Conservation (phyloP, 495 filamentous ascomycete genomes). For the Peziza echinospora region DNA sequence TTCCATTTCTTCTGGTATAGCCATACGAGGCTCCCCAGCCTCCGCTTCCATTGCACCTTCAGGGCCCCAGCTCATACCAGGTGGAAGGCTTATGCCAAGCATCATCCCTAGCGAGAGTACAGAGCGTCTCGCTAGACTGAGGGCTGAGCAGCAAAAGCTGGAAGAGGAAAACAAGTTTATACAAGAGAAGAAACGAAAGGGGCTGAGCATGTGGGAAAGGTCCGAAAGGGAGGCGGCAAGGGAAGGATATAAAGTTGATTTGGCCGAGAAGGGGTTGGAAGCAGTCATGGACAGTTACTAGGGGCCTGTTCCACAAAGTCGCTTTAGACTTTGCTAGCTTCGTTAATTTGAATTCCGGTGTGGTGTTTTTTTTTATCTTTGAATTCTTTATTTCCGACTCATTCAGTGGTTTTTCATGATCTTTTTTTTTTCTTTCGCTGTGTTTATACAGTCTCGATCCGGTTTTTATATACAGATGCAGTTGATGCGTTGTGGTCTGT, state of each 20-base stretch:
- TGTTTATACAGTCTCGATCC: too few species aligned
- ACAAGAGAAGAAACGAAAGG: conserved; percentile 18
- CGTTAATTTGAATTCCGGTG: too few species aligned
- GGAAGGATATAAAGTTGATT: conserved; percentile 16
- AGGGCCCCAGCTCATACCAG: conserved; percentile 16
- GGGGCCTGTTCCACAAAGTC: too few species aligned
- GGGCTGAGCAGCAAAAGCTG: conserved; percentile 14
- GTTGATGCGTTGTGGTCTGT: too few species aligned
- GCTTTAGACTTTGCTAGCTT: too few species aligned
- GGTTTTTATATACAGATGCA: too few species aligned
- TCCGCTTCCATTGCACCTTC: conserved; percentile 4
- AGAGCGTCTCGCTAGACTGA: conserved; percentile 11
- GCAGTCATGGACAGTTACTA: background rate
- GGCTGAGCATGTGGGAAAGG: conserved; percentile 15
- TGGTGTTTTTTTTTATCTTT: too few species aligned
- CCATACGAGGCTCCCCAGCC: conserved; percentile 5
- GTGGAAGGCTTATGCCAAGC: conserved; percentile 12
- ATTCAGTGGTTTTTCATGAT: too few species aligned
- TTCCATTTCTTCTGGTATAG: conserved; percentile 7
- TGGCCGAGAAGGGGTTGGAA: conserved; percentile 7
- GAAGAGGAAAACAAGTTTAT: conserved; percentile 13
- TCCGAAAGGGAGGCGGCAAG: conserved; percentile 16
- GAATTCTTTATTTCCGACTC: too few species aligned
- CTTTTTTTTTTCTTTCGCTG: too few species aligned
- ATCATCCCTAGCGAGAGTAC: conserved; percentile 15